Evolutionary conservation across 306 rosid genomes (phyloP).

Genomic region (Rosa persica): DNA sequence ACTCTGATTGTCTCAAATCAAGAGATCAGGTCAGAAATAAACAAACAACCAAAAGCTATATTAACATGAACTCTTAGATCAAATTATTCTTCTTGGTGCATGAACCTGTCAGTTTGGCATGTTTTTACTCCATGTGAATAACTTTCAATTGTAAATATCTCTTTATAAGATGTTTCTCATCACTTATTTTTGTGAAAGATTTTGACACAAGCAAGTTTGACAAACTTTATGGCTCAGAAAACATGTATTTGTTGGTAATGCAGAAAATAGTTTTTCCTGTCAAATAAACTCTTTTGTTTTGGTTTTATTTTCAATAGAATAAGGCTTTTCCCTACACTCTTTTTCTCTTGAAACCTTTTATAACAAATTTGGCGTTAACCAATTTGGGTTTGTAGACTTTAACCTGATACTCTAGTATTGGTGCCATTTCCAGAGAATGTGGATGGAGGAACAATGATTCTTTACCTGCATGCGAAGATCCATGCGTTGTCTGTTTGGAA

Average conservation of each 20-base stretch:
- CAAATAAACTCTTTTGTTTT: not conserved
- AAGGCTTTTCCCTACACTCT: not conserved
- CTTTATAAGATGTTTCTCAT: not conserved
- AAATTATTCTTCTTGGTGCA: not conserved
- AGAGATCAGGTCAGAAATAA: not conserved
- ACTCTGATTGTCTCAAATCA: not conserved
- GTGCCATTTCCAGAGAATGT: slow-evolving; percentile 61
- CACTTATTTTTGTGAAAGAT: not conserved
- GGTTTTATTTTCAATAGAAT: not conserved
- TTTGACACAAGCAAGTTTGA: not conserved
- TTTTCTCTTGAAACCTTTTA: not conserved
- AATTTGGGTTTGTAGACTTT: slow-evolving; percentile 2
- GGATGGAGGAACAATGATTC: slow-evolving; percentile 79
- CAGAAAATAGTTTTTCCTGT: not conserved
- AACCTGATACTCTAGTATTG: slow-evolving; percentile 14
- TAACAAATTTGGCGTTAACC: not conserved
- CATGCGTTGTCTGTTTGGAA: slow-evolving; percentile 94
- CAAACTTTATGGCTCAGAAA: not conserved
- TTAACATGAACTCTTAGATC: not conserved
- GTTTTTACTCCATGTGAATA: not conserved
- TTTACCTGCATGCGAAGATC: slow-evolving; percentile 67
- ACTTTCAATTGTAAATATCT: not conserved
- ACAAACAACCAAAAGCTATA: not conserved
- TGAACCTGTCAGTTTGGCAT: not conserved
- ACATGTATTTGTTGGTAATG: not conserved